Evolutionary conservation across 23 red algal species (phyloP), one percentile per base, ranked within the genome.

Genomic region (Rhodosorus marinus): DNA sequence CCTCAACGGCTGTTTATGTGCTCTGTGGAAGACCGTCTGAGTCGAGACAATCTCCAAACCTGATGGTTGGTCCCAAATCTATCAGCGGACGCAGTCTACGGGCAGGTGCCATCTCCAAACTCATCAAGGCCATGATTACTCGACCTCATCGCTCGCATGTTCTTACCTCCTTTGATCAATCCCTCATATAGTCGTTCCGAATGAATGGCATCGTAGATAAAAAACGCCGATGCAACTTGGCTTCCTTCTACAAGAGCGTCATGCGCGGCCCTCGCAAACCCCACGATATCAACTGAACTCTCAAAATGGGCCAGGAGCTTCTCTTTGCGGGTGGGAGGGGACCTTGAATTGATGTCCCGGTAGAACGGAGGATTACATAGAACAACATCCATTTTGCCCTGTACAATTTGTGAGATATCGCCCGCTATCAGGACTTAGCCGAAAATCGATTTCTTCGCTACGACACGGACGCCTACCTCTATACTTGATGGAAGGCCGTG

Each of bases 291-390:
- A 26, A 57, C 67, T 14, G 22, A 20, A 8, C 40, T 41, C 50
- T 72, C 67, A 1, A 41, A 8, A 28, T 72, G 67, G 15, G 67
- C 51, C 25, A 72, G 67, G 49, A 28, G 49, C 46, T 58, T 55
- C 32, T 72, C 67, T 17, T 25, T 0, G 7, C 17, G 15, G 17
- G 22, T 35, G 9, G 67, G 67, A 31, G 67, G 51, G 33, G 49
- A 47, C 5, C 67, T 33, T 24, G 30, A 38, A 26, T 33, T 45
- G 20, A 11, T 29, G 32, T 55, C n/a, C n/a, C n/a, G 14, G 31
- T 72, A 72, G 52, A 72, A 72, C 15, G 67, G 67, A 24, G 67
- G 67, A 43, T 72, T 72, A 11, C 60, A 52, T 30, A 72, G 51
- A 6, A 72, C 51, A 58, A 72, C 67, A 72, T 72, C 67, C 52